These are phyloP conservation scores for Ophiostoma ulmi DNA, from an alignment of 2,329 filamentous ascomycete species.

Conservation along the genomic window DNA sequence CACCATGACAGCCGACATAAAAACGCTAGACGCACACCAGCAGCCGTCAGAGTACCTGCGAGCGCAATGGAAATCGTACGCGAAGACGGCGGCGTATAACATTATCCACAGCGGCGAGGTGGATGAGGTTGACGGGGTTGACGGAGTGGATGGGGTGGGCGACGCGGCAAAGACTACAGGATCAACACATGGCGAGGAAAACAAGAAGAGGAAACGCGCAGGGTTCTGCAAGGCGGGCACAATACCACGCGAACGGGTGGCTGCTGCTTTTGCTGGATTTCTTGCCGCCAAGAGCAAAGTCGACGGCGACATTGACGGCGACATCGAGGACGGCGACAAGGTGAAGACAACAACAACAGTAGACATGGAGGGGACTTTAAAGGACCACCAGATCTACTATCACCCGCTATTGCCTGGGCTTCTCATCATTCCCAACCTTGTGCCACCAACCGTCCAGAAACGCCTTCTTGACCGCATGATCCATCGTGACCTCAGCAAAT, in stretches of 20 bases:
- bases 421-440: conserved; percentile 66
- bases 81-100: conserved; percentile 51
- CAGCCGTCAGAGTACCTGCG: conserved; percentile 68
- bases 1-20: conserved; percentile 41
- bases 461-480: conserved; percentile 67
- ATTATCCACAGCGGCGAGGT: conserved; percentile 53
- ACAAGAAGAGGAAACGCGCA: background rate
- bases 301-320: conserved; percentile 25
- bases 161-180: conserved; percentile 23
- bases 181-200: background rate
- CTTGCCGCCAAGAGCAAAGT: conserved; percentile 28
- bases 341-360: background rate
- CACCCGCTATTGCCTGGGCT: conserved; percentile 69
- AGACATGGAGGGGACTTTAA: background rate
- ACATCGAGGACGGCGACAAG: background rate
- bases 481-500: conserved; percentile 59
- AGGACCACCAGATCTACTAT: conserved; percentile 51
- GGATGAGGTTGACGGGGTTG: conserved; percentile 53
- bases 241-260: conserved; percentile 42
- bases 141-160: conserved; percentile 48
- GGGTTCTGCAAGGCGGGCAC: conserved; percentile 43
- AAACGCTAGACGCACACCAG: conserved; percentile 67
- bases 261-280: conserved; percentile 42
- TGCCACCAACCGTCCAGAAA: conserved; percentile 65
- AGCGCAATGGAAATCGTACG: conserved; percentile 68